These are phyloP conservation scores for Lentinula raphanica DNA, from an alignment of 768 basidiomycete genomes.

Conservation along the genomic window DNA sequence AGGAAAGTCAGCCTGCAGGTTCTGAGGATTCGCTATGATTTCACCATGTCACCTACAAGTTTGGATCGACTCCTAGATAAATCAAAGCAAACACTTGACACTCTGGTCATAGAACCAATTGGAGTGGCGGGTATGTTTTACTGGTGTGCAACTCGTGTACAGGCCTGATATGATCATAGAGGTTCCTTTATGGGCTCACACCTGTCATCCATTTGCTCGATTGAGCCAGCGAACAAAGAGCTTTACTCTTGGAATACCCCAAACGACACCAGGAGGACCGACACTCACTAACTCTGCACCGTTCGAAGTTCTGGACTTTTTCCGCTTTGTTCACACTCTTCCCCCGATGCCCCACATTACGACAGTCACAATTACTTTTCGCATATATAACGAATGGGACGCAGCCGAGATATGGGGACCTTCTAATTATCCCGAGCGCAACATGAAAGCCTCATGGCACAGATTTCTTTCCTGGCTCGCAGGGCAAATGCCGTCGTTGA, in stretches of 20 bases:
- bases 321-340: background rate
- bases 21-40: constrained; percentile 5
- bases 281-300: background rate
- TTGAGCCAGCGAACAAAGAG: background rate
- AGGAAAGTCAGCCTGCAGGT: background rate
- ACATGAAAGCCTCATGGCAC: background rate
- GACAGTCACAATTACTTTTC: background rate
- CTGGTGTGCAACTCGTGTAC: background rate
- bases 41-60: constrained; percentile 2
- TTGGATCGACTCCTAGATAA: background rate
- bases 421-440: background rate
- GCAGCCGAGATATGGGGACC: constrained; percentile 4
- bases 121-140: background rate
- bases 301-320: constrained; percentile 3
- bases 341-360: constrained; percentile 1
- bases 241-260: constrained; percentile 1
- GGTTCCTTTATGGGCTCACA: background rate
- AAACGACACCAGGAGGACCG: background rate
- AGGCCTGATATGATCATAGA: background rate
- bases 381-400: background rate
- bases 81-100: background rate
- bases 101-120: constrained; percentile 4
- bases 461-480: constrained; percentile 3
- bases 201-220: constrained; percentile 1
- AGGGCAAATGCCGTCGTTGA: background rate